A percentile compares a stretch with the other conserved stretches of the same genome.
phyloP scores from a whole-genome alignment of 768 basidiomycete genomes.

The Tephrocybe sp. region DNA sequence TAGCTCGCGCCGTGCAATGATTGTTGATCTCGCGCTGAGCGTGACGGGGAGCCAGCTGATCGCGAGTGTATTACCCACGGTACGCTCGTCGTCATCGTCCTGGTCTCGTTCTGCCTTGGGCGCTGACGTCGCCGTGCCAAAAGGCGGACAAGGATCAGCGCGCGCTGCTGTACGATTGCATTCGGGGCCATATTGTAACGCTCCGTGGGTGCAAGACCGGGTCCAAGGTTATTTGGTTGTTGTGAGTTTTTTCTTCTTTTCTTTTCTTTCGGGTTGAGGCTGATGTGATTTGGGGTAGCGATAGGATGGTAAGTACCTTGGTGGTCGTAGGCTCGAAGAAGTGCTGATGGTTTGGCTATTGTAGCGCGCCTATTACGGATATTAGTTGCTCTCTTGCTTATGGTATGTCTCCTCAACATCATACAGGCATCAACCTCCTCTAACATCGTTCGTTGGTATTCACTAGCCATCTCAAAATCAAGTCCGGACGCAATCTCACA shows the following conservation, averaged over 20 bases:
- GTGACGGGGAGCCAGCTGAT: conserved; percentile 86
- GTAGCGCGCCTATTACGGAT: conserved; percentile 47
- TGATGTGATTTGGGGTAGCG: conserved; percentile 23
- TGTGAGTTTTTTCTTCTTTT: conserved; percentile 37
- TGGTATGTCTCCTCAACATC: neutral
- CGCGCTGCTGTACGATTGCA: conserved; percentile 79
- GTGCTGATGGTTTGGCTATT: conserved; percentile 5
- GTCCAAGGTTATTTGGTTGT: conserved; percentile 90
- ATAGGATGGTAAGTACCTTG: conserved; percentile 36
- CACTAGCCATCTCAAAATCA: conserved; percentile 5
- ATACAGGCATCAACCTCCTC: neutral
- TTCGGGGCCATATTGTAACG: conserved; percentile 85
- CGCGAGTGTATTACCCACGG: conserved; percentile 77
- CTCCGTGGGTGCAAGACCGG: conserved; percentile 91
- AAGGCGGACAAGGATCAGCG: conserved; percentile 89
- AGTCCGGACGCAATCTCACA: neutral
- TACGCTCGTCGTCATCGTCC: conserved; percentile 30
- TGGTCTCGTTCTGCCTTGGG: neutral
- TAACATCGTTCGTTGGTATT: neutral
- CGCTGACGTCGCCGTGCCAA: neutral
- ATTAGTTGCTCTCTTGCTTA: conserved; percentile 20
- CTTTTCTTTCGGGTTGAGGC: neutral
- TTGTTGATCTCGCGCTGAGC: conserved; percentile 84
- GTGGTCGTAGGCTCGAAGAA: too few species aligned
- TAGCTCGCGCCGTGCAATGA: conserved; percentile 74